Evolutionary conservation across 2,329 filamentous ascomycete species (phyloP).

Genomic region (Ascochyta lentis): DNA sequence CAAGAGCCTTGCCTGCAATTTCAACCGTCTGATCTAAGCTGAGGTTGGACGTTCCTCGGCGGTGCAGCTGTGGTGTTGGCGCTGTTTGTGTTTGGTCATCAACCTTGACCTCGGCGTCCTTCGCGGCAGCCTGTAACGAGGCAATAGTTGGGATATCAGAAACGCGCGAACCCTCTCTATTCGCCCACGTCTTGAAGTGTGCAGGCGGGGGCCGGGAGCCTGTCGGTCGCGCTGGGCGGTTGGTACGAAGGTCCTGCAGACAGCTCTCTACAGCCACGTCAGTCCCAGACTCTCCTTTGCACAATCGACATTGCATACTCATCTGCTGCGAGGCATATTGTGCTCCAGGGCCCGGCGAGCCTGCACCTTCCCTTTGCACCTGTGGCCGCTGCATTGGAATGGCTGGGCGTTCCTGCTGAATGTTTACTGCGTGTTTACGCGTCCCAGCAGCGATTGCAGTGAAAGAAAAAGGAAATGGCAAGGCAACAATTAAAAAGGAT

Average conservation of each 20-base stretch:
- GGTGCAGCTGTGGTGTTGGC: constrained; percentile 37
- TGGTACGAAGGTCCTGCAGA: constrained; percentile 73
- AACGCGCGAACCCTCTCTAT: constrained; percentile 31
- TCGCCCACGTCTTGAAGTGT: constrained; percentile 52
- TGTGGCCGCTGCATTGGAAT: constrained; percentile 37
- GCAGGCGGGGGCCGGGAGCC: constrained; percentile 72
- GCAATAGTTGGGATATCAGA: constrained; percentile 36
- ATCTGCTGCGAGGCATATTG: constrained; percentile 49
- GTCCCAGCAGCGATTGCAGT: neutral
- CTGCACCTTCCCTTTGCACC: constrained; percentile 46
- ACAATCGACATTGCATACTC: constrained; percentile 35
- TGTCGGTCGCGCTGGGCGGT: constrained; percentile 70
- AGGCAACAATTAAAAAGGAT: neutral
- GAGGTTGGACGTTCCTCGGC: constrained; percentile 38
- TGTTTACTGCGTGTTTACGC: constrained; percentile 21
- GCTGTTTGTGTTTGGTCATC: constrained; percentile 25
- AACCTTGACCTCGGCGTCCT: constrained; percentile 32
- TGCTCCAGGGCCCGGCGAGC: constrained; percentile 43
- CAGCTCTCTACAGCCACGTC: constrained; percentile 66
- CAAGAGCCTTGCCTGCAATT: constrained; percentile 40
- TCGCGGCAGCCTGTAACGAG: constrained; percentile 34
- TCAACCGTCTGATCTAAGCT: constrained; percentile 39
- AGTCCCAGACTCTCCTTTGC: neutral
- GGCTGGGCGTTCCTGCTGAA: neutral
- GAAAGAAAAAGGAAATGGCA: neutral